These are phyloP conservation scores for Coprinopsis sp. DNA, from an alignment of 768 basidiomycete genomes.

Conservation along the genomic window DNA sequence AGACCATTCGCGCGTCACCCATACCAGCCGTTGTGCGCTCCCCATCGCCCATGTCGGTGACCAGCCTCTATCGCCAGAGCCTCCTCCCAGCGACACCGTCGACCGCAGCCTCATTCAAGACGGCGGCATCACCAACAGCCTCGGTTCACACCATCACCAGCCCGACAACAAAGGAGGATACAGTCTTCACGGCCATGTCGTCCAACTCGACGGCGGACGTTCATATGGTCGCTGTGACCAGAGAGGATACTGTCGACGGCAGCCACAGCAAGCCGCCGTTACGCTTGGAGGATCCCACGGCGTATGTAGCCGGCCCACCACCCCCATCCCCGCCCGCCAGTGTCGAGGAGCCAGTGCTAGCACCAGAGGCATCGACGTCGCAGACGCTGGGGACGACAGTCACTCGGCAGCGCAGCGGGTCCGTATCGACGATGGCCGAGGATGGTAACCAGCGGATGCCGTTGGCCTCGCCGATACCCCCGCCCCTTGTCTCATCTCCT, in stretches of 20 bases:
- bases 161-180: conserved; percentile 1
- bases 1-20: neutral
- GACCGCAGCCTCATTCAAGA: conserved; percentile 5
- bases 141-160: conserved; percentile 8
- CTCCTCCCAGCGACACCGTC: neutral
- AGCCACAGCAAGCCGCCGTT: neutral
- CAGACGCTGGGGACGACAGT: conserved; percentile 1
- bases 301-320: conserved; percentile 18
- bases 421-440: conserved; percentile 30
- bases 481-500: conserved; percentile 16
- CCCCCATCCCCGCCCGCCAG: conserved; percentile 32
- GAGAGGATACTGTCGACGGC: neutral
- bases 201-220: neutral
- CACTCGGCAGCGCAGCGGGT: conserved; percentile 16
- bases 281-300: neutral
- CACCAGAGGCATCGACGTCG: conserved; percentile 17
- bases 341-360: conserved; percentile 12
- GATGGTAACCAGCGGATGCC: conserved; percentile 18
- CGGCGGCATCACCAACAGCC: conserved; percentile 3
- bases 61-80: neutral
- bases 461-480: conserved; percentile 42
- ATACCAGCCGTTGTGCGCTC: neutral
- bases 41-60: neutral
- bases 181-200: neutral
- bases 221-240: neutral